Conservation (phyloP, 306 rosid species). For the Medicago arabica region DNA sequence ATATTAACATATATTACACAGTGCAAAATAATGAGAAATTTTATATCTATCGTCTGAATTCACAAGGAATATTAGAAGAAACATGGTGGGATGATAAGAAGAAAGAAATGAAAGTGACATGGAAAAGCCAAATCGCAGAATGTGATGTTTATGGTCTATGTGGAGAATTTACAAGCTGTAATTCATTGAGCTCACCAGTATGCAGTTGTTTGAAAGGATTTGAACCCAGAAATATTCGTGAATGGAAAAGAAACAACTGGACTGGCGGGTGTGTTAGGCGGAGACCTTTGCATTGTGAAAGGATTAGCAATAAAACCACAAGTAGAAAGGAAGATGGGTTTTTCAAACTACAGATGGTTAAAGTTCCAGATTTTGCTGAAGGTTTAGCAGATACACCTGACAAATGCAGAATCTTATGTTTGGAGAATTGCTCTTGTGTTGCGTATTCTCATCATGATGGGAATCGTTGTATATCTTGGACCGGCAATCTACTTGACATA, state of each 20-base stretch:
- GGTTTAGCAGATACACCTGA: not conserved
- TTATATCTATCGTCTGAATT: not conserved
- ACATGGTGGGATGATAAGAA: not conserved
- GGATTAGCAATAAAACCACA: no score
- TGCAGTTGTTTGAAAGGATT: no score
- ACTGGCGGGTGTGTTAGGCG: no score
- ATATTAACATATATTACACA: not conserved
- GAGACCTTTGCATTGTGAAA: no score
- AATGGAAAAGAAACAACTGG: no score
- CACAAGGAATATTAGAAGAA: slow-evolving; percentile 29
- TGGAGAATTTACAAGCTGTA: slow-evolving; percentile 32
- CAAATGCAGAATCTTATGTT: slow-evolving; percentile 16
- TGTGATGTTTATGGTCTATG: slow-evolving; percentile 56
- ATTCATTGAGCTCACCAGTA: no score
- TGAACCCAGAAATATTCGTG: no score
- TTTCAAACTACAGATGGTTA: slow-evolving; percentile 30
- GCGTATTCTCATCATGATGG: slow-evolving; percentile 3
- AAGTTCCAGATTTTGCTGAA: slow-evolving; percentile 46
- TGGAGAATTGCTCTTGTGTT: slow-evolving; percentile 40
- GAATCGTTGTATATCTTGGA: slow-evolving; percentile 46
- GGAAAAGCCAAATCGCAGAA: not conserved
- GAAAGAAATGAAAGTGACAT: not conserved
- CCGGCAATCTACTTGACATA: slow-evolving; percentile 15
- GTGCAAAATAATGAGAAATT: not conserved
- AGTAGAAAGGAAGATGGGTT: slow-evolving; percentile 32